Evolutionary conservation across 345 rosid species (phyloP), one percentile per base, ranked within the genome.

Genomic region (Schrenkiella parvula): DNA sequence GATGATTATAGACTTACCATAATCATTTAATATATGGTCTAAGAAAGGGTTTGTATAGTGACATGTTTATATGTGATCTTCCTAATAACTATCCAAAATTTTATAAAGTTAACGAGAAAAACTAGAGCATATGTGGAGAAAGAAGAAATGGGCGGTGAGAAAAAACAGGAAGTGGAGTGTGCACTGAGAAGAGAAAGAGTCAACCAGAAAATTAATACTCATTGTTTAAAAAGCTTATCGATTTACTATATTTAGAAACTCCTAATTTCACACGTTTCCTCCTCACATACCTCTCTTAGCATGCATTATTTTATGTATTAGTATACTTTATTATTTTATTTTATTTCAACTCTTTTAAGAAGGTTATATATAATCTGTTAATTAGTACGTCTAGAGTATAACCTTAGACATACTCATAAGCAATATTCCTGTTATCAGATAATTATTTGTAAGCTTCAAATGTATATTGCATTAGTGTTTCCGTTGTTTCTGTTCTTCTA

Each of bases 121-220:
- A 41, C n/a, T 50, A 51, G 62, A 75, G 22, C 58, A 44, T 62
- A 70, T 75, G 75, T 8, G 75, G 65, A 68, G 74, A 51, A 50
- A 25, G 66, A 34, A 62, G 65, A 62, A 68, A 26, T 75, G 79
- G 79, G 19, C 75, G 79, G 79, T 75, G 79, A 47, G 44, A 68
- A 53, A 38, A 32, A 50, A 44, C 21, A 43, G 37, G 5, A 54
- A 75, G 75, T 75, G 79, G 79, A 62, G 75, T 52, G 65, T 75
- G 70, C 79, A 75, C 79, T 75, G 2, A 75, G 59, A 44, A 44
- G 41, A 41, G 71, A 43, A 73, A 61, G 58, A 75, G 79, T 69
- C 70, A 63, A 62, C 60, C 44, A 62, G 52, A 75, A 8, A 61
- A 62, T 62, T 62, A 62, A 25, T 34, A 42, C 22, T 42, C 0